These are phyloP conservation scores for Gossypium trilobum DNA, from an alignment of 441 rosid genomes.

Conservation along the genomic window DNA sequence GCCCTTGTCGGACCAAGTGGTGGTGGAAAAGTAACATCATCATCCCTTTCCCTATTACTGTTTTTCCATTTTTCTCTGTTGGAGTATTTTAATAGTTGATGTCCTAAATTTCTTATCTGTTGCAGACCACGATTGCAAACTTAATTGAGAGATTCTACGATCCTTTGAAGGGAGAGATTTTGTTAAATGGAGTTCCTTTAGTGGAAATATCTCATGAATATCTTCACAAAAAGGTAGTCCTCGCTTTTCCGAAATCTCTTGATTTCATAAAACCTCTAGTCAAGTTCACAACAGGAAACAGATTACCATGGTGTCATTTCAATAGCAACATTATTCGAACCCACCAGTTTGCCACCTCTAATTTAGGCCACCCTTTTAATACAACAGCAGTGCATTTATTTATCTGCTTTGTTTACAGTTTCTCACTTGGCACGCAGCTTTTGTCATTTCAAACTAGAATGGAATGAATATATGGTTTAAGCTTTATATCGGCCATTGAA, in stretches of 20 bases:
- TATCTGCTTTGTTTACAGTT: neutral
- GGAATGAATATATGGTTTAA: neutral
- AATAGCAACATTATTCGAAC: no score
- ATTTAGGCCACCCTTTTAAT: neutral
- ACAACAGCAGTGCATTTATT: neutral
- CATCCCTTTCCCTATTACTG: neutral
- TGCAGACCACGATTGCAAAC: slow-evolving; percentile 85
- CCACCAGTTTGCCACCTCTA: neutral
- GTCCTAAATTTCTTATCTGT: neutral
- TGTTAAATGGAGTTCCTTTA: slow-evolving; percentile 71
- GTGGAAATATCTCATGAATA: slow-evolving; percentile 71
- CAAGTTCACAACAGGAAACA: neutral
- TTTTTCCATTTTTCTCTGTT: neutral
- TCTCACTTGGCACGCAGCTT: neutral
- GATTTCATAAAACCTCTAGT: neutral
- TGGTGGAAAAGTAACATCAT: slow-evolving; percentile 71
- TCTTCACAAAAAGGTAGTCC: slow-evolving; percentile 65
- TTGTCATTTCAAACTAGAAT: neutral
- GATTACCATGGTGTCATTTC: neutral
- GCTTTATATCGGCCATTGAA: neutral
- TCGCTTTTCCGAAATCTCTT: neutral
- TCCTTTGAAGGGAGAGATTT: slow-evolving; percentile 70
- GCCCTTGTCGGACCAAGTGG: slow-evolving; percentile 98
- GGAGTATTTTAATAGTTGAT: neutral
- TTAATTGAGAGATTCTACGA: slow-evolving; percentile 89